These are phyloP conservation scores for Candida nitratophila DNA, from an alignment of 805 yeast species.

Conservation along the genomic window DNA sequence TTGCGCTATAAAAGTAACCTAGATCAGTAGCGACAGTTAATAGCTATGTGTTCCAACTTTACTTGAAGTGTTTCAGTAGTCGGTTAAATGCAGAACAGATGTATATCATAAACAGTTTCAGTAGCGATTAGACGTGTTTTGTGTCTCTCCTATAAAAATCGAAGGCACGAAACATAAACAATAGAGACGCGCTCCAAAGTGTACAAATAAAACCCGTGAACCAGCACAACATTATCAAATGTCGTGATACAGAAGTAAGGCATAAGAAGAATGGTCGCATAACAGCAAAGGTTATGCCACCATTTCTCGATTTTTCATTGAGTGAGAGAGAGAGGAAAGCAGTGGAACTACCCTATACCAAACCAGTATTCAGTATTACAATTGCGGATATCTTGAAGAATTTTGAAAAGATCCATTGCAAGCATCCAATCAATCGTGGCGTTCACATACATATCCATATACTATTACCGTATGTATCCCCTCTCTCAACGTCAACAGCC, in stretches of 20 bases:
- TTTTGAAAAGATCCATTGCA: no score
- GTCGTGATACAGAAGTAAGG: no score
- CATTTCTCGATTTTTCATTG: not conserved
- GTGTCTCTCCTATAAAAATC: no score
- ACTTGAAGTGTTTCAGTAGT: no score
- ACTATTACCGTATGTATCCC: not conserved
- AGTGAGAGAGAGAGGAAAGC: not conserved
- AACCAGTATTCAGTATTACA: no score
- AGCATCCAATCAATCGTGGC: not conserved
- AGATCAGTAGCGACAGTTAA: not conserved
- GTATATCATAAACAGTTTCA: no score
- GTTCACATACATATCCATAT: not conserved
- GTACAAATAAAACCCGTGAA: not conserved
- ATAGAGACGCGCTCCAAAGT: not conserved
- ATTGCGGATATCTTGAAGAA: no score
- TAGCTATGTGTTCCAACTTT: no score
- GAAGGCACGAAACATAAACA: not conserved
- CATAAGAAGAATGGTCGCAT: no score
- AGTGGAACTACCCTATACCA: not conserved
- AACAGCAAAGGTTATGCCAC: not conserved
- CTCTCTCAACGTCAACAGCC: not conserved
- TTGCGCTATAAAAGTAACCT: not conserved
- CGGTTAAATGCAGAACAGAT: no score
- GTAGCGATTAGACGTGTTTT: no score
- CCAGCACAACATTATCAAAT: not conserved